These are phyloP conservation scores for Cubamyces lactineus DNA, from an alignment of 768 basidiomycete genomes.

Conservation along the genomic window DNA sequence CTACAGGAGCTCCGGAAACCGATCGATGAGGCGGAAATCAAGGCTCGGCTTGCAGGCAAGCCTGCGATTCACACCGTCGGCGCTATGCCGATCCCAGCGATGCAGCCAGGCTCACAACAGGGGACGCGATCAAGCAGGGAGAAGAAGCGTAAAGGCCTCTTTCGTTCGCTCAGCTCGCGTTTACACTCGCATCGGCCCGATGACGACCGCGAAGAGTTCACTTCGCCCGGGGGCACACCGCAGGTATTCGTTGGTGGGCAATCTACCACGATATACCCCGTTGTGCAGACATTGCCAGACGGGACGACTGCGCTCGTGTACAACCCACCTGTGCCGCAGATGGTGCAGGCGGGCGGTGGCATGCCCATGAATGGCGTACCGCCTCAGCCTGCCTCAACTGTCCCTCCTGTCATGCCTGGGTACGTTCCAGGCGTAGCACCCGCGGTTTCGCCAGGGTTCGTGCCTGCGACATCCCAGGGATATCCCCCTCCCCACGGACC, in stretches of 20 bases:
- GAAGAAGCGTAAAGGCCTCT: slow-evolving; percentile 44
- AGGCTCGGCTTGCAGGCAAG: slow-evolving; percentile 41
- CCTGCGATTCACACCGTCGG: slow-evolving; percentile 36
- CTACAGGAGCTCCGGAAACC: slow-evolving; percentile 47
- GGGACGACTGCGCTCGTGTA: slow-evolving; percentile 24
- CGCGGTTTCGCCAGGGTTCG: slow-evolving; percentile 2
- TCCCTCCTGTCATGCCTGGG: slow-evolving; percentile 13
- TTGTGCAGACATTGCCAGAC: slow-evolving; percentile 29
- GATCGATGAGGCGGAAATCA: slow-evolving; percentile 20
- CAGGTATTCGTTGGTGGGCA: slow-evolving; percentile 19
- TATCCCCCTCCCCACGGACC: not conserved
- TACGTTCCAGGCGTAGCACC: slow-evolving; percentile 7
- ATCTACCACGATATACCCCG: slow-evolving; percentile 17
- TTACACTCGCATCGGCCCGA: slow-evolving; percentile 20
- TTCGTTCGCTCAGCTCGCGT: slow-evolving; percentile 48
- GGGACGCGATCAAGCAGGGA: slow-evolving; percentile 23
- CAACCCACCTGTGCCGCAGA: slow-evolving; percentile 10
- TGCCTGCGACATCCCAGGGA: slow-evolving; percentile 6
- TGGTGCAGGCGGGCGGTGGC: not conserved
- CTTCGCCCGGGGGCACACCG: slow-evolving; percentile 20
- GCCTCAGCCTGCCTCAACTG: not conserved
- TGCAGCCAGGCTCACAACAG: slow-evolving; percentile 1
- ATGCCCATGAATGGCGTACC: not conserved
- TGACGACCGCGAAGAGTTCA: slow-evolving; percentile 19
- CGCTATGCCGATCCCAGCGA: slow-evolving; percentile 30